Base-by-base conservation (phyloP, 805 yeast genomes). In the Monosporozyma servazzii region DNA sequence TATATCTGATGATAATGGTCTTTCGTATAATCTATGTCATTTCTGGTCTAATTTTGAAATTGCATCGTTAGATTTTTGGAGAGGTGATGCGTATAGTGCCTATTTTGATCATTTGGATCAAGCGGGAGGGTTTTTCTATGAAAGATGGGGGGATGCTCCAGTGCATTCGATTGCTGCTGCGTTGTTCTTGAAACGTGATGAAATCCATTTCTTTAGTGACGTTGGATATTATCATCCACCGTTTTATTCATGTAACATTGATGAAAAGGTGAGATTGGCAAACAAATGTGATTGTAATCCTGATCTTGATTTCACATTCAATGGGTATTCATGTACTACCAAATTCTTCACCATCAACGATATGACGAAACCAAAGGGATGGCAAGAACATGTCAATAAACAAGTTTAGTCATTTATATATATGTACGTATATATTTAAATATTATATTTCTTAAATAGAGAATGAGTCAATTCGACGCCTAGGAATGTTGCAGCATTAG, bases 401-500 rank as follows among this genome's bases (percentile, higher is more conserved):
- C 30, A 29, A 6, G 43, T 50, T 29, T 50, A 33, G 40, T 48
- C 7, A 29, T 37, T 27, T 41, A 13, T 33, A 31, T 9, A 36
- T 45, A 41, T 45, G 41, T 33, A 45, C 18, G 20, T 41, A 18
- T 18, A 33, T 36, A 21, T 23, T 55, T 53, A 59, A 20, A 59
- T 43, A 47, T 71, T 56, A 50, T 60, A 70, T 49, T 68, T 66
- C 52, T 67, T 69, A 52, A 71, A 70, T 53, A 70, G 57, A 20
- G 67, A 63, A 53, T 70, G 75, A 5, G 96, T 87, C 52, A 90
- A 63, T 68, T 91, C 99, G 30, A 91, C 98, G 46, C 98, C 99
- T 36, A 88, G 78, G 72, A 91, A 91, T 2, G 98, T 90, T 8
- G 99, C 98, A n/a, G 99, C 99, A 69, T 93, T 91, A 21, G 98